phyloP scores from a whole-genome alignment of 208 protist genomes.

The Trypanosoma conorhini region DNA sequence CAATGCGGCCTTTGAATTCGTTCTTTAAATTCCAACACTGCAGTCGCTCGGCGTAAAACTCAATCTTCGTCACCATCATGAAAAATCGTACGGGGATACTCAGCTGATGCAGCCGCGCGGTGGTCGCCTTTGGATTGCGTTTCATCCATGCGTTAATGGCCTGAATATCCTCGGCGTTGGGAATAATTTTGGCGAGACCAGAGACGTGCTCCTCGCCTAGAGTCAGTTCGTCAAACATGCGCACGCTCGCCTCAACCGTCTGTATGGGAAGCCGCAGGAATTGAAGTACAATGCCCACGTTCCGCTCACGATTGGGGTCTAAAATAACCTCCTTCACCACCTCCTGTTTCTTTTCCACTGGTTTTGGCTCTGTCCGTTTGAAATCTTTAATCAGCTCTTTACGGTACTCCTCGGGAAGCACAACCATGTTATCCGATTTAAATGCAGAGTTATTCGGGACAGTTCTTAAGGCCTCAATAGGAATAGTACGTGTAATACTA shows the following conservation, averaged over 20 bases:
- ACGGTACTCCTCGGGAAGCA: constrained; percentile 26
- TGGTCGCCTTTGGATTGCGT: constrained; percentile 36
- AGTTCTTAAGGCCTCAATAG: constrained; percentile 44
- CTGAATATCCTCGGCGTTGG: constrained; percentile 52
- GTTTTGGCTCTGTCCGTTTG: constrained; percentile 27
- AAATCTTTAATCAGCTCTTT: constrained; percentile 36
- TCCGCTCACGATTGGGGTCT: constrained; percentile 56
- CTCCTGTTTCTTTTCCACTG: constrained; percentile 19
- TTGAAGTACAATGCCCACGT: constrained; percentile 76
- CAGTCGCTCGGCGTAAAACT: constrained; percentile 66
- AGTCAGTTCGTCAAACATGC: constrained; percentile 74
- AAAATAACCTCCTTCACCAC: constrained; percentile 31
- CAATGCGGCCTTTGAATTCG: constrained; percentile 45
- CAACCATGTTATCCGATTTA: constrained; percentile 17
- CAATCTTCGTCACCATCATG: constrained; percentile 72
- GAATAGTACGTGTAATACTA: constrained; percentile 45
- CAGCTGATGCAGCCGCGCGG: constrained; percentile 48
- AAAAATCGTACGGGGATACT: constrained; percentile 64
- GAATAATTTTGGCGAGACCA: constrained; percentile 69
- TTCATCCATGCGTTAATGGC: constrained; percentile 41
- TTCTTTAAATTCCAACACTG: constrained; percentile 74
- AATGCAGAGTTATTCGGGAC: constrained; percentile 38
- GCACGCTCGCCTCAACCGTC: constrained; percentile 68
- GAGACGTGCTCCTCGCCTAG: constrained; percentile 68
- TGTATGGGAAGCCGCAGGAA: constrained; percentile 80